Conservation (phyloP, 257 asterid species). For the Ballota nigra region DNA sequence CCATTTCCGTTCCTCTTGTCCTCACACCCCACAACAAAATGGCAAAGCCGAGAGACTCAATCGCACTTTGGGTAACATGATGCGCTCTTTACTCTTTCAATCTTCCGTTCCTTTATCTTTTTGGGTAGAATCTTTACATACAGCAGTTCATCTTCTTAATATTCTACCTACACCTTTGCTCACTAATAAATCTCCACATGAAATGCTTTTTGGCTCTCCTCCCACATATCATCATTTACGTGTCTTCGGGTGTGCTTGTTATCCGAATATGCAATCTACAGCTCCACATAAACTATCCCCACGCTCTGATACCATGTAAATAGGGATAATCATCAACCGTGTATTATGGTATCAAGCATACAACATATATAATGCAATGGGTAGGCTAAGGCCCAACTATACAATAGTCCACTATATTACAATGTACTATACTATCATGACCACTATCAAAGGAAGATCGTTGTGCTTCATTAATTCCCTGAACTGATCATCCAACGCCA, state of each 20-base stretch:
- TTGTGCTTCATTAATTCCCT: too few relatives aligned
- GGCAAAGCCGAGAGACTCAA: neutral
- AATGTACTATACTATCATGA: too few relatives aligned
- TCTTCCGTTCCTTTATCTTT: neutral
- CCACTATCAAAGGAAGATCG: too few relatives aligned
- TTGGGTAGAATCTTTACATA: neutral
- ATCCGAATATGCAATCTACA: neutral
- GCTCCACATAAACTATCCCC: neutral
- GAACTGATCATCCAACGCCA: too few relatives aligned
- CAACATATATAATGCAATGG: too few relatives aligned
- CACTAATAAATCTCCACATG: neutral
- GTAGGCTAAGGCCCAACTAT: too few relatives aligned
- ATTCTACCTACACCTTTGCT: neutral
- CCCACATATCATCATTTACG: neutral
- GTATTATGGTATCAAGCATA: too few relatives aligned
- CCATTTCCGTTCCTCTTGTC: neutral
- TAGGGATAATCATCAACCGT: too few relatives aligned
- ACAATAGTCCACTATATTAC: too few relatives aligned
- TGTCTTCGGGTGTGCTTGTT: neutral
- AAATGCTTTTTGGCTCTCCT: neutral
- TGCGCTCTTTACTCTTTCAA: neutral
- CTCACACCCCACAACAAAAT: too few relatives aligned
- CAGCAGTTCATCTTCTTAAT: neutral
- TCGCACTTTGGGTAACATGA: neutral
- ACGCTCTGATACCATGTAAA: too few relatives aligned